Base-by-base conservation (phyloP, 2,329 filamentous ascomycete genomes). In the Colletotrichum sp. region DNA sequence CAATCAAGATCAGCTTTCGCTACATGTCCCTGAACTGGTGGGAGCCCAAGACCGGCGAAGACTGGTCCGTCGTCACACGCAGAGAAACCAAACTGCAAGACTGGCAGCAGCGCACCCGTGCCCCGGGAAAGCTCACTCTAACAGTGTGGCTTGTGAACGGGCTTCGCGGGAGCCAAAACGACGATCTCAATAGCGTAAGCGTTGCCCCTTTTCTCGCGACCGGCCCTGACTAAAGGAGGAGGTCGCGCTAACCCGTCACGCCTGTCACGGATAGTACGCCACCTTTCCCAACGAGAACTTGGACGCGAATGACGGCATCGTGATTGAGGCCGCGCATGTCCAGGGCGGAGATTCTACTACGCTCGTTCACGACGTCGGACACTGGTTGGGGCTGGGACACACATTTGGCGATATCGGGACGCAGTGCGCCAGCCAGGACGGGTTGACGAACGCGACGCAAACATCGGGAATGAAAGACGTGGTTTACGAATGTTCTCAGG, bases 321-420 rank as follows among this genome's bases (percentile, higher is more conserved):
- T 76, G 4, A 67, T 76, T 25, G 61, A 71, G 32, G 65, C 69
- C 48, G 59, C 59, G 12, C 71, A 67, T n/a, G 74, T 76, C 22
- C 71, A 75, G 34, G 74, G 74, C 25, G 74, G 60, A n/a, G 57
- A 75, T 13, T 39, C 71, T 4, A 80, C 78, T 61, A 83, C 81
- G 27, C 78, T 81, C 4, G 72, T 82, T 7, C 83, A 84, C 71
- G 83, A 78, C 27, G 71, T 78, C 19, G 76, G 77, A 13, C 77
- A 78, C 52, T 78, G 77, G 77, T 65, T 78, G 11, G 77, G 77
- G 6, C 55, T 78, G 13, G 64, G 66, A n/a, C 77, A 78, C 65
- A 78, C 77, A 3, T 78, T 78, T 19, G 61, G 52, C 30, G 39
- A 19, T 5, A n/a, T 67, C 15, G 67, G 65, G 19, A 59, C 78